phyloP scores from a whole-genome alignment of 805 yeast species.

The Ogataea methylovora region DNA sequence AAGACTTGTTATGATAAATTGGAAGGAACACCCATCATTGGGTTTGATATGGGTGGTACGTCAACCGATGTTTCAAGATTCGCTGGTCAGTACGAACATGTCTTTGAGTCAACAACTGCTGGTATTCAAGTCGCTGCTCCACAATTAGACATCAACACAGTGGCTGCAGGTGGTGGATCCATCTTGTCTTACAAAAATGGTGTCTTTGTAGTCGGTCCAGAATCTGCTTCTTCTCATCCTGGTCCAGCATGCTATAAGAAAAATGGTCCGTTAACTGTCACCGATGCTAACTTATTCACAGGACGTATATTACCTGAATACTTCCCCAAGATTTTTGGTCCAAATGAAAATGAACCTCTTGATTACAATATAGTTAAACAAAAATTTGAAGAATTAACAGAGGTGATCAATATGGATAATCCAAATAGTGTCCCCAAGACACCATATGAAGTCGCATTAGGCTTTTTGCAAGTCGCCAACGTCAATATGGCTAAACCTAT shows the following conservation, averaged over 20 bases:
- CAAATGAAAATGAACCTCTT: constrained; percentile 20
- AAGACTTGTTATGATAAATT: constrained; percentile 36
- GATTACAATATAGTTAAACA: constrained; percentile 15
- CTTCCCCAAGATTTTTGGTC: constrained; percentile 27
- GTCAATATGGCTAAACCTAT: constrained; percentile 29
- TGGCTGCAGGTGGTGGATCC: constrained; percentile 17
- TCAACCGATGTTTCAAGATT: constrained; percentile 23
- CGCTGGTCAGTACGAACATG: constrained; percentile 13
- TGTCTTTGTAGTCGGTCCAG: constrained; percentile 25
- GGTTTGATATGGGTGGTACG: constrained; percentile 27
- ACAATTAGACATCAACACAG: constrained; percentile 17
- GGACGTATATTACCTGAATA: constrained; percentile 23
- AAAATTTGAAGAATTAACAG: constrained; percentile 22
- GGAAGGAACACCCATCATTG: constrained; percentile 13
- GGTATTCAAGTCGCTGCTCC: constrained; percentile 23
- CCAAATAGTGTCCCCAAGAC: constrained; percentile 10
- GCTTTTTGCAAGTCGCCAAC: constrained; percentile 27
- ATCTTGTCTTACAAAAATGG: constrained; percentile 9
- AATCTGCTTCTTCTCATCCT: constrained; percentile 26
- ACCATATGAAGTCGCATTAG: constrained; percentile 26
- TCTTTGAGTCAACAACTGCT: constrained; percentile 20
- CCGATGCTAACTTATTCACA: constrained; percentile 26
- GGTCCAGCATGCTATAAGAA: constrained; percentile 29
- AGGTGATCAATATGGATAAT: constrained; percentile 20
- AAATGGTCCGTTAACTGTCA: constrained; percentile 27